Evolutionary conservation across 1,284 basidiomycete genomes (phyloP).

Genomic region (Cryptococcus sp.): DNA sequence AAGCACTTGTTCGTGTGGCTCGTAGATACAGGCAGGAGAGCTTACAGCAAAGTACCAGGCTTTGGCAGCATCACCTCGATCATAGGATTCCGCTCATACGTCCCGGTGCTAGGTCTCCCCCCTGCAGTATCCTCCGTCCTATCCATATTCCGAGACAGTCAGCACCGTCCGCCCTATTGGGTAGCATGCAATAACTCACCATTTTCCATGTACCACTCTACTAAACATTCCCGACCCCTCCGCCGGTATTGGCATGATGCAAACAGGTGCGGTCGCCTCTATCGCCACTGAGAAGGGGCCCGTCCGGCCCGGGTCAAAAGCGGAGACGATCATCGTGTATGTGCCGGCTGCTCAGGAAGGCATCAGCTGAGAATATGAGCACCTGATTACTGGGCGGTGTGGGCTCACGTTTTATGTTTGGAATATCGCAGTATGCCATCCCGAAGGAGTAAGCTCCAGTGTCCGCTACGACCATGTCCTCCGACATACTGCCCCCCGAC

Average conservation of each 20-base stretch:
- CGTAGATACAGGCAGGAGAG: conserved; percentile 6
- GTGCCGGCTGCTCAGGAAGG: conserved; percentile 59
- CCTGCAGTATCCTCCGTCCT: conserved; percentile 60
- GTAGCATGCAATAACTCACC: conserved; percentile 54
- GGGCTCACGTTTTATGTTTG: conserved; percentile 57
- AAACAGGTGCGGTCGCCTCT: conserved; percentile 58
- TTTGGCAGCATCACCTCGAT: conserved; percentile 61
- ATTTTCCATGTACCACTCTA: conserved; percentile 62
- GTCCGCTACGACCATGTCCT: conserved; percentile 66
- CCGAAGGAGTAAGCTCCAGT: conserved; percentile 83
- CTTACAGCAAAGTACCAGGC: conserved; percentile 62
- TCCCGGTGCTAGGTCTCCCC: conserved; percentile 63
- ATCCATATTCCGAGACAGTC: background rate
- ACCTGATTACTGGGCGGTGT: too few relatives aligned
- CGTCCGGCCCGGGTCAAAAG: conserved; percentile 69
- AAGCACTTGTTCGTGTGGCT: too few relatives aligned
- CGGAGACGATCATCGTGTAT: conserved; percentile 77
- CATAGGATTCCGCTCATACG: conserved; percentile 65
- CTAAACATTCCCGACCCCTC: conserved; percentile 91
- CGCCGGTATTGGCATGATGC: conserved; percentile 53
- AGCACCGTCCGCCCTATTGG: background rate
- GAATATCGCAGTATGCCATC: conserved; percentile 58
- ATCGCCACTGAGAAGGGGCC: conserved; percentile 65
- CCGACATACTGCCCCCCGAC: conserved; percentile 48
- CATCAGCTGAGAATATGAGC: background rate